Conservation (phyloP, 208 protist genomes). For the Wallacemonas collosoma region DNA sequence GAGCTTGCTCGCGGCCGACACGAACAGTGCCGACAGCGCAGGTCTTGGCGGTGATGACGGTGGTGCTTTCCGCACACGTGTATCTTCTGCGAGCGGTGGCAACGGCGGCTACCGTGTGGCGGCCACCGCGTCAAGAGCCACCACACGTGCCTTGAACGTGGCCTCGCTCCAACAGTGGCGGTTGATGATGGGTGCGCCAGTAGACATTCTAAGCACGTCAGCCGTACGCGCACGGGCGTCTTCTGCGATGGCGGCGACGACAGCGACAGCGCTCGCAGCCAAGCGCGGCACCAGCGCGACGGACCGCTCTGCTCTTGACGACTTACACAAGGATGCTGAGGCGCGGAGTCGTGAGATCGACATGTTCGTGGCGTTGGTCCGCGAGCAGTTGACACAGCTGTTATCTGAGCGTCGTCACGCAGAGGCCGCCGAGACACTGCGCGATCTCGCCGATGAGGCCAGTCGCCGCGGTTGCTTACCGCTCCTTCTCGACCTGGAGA, state of each 20-base stretch:
- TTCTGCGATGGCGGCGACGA: not conserved
- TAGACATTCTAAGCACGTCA: conserved; percentile 13
- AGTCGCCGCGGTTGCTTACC: conserved; percentile 57
- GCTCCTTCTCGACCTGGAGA: conserved; percentile 68
- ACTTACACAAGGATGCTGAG: conserved; percentile 19
- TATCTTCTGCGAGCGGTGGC: not conserved
- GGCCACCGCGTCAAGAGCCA: conserved; percentile 26
- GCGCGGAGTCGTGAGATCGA: conserved; percentile 36
- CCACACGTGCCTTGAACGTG: conserved; percentile 72
- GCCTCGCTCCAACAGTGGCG: conserved; percentile 68
- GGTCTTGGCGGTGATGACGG: no score
- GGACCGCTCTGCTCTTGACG: not conserved
- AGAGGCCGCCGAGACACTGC: conserved; percentile 74
- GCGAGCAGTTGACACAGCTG: conserved; percentile 67
- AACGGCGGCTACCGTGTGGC: not conserved
- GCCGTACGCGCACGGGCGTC: conserved; percentile 3
- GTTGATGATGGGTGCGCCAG: conserved; percentile 30
- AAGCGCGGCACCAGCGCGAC: conserved; percentile 3
- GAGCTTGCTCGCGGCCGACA: not conserved
- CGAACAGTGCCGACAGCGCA: not conserved
- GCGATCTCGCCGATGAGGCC: conserved; percentile 54
- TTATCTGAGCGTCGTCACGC: conserved; percentile 67
- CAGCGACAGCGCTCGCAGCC: not conserved
- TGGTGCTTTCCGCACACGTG: no score
- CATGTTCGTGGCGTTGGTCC: conserved; percentile 66